phyloP scores from a whole-genome alignment of 1,139 yeast species.

The Spencermartinsiella ligniputridi region DNA sequence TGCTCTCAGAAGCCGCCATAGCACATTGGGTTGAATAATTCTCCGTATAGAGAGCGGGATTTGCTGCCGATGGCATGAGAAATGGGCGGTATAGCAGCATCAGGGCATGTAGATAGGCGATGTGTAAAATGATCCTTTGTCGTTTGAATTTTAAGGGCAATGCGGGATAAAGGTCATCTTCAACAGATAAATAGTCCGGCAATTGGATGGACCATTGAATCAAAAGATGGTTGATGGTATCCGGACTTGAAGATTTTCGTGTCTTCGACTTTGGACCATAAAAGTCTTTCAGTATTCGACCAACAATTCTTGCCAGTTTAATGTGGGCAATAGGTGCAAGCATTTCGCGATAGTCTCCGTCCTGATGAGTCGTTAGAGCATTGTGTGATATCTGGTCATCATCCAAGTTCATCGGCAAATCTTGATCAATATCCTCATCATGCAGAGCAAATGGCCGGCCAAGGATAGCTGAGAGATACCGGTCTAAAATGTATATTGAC shows the following conservation, averaged over 20 bases:
- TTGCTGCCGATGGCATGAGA: conserved; percentile 1
- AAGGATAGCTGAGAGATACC: conserved; percentile 9
- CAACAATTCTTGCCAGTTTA: conserved; percentile 7
- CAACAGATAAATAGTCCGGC: conserved; percentile 1
- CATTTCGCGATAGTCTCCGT: conserved; percentile 6
- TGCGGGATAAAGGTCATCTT: background rate
- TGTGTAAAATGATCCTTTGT: conserved; percentile 6
- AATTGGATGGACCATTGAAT: background rate
- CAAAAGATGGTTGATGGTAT: background rate
- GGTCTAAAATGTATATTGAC: conserved; percentile 10
- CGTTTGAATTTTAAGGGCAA: conserved; percentile 6
- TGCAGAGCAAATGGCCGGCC: conserved; percentile 11
- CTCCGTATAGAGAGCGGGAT: background rate
- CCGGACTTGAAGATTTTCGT: background rate
- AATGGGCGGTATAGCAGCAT: conserved; percentile 10
- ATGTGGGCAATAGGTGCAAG: conserved; percentile 9
- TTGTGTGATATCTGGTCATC: conserved; percentile 8
- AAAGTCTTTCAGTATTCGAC: conserved; percentile 8
- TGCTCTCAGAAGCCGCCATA: conserved; percentile 7
- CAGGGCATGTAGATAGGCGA: conserved; percentile 9
- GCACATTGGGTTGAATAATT: conserved; percentile 4
- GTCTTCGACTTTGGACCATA: conserved; percentile 27
- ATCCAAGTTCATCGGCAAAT: conserved; percentile 7
- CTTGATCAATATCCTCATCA: conserved; percentile 13
- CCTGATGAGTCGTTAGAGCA: conserved; percentile 1